Evolutionary conservation across 2,329 filamentous ascomycete genomes (phyloP).

Genomic region (Scedosporium minutisporum): DNA sequence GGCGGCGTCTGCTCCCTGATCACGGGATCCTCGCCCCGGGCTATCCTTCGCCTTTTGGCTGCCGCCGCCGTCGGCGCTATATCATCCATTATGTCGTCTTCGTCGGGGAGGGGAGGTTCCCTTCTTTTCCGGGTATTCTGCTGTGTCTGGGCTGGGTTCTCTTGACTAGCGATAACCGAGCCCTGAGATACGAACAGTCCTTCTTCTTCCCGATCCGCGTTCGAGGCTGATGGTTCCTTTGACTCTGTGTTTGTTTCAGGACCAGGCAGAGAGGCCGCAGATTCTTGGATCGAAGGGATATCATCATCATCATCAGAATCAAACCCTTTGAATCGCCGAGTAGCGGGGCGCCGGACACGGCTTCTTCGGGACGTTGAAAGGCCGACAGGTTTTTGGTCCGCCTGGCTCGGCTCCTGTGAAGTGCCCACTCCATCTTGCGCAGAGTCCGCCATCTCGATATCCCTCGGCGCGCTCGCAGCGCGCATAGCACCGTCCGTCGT

Average conservation of each 20-base stretch:
- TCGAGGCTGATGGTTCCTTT: slow-evolving; percentile 4
- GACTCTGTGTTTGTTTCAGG: slow-evolving; percentile 5
- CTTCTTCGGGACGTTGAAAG: slow-evolving; percentile 12
- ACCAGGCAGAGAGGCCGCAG: slow-evolving; percentile 8
- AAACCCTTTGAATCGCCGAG: slow-evolving; percentile 64
- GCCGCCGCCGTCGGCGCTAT: slow-evolving; percentile 69
- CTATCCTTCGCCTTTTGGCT: slow-evolving; percentile 68
- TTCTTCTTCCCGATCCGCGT: slow-evolving; percentile 24
- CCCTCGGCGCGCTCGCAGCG: not conserved
- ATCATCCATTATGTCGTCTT: slow-evolving; percentile 54
- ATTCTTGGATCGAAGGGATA: slow-evolving; percentile 13
- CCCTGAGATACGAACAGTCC: slow-evolving; percentile 51
- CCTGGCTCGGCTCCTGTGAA: slow-evolving; percentile 6
- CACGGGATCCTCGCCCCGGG: slow-evolving; percentile 37
- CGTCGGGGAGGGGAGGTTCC: slow-evolving; percentile 29
- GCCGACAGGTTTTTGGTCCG: slow-evolving; percentile 10
- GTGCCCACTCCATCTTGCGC: not conserved
- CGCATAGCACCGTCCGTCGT: slow-evolving; percentile 8
- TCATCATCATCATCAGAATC: slow-evolving; percentile 36
- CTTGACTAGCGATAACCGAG: slow-evolving; percentile 12
- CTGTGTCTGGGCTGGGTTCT: slow-evolving; percentile 9
- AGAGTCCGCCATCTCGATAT: slow-evolving; percentile 3
- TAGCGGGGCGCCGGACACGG: slow-evolving; percentile 30
- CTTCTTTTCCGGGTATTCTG: slow-evolving; percentile 29
- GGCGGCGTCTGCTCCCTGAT: slow-evolving; percentile 12